Evolutionary conservation across 805 yeast species (phyloP).

Genomic region (Metschnikowia drakensbergensis): DNA sequence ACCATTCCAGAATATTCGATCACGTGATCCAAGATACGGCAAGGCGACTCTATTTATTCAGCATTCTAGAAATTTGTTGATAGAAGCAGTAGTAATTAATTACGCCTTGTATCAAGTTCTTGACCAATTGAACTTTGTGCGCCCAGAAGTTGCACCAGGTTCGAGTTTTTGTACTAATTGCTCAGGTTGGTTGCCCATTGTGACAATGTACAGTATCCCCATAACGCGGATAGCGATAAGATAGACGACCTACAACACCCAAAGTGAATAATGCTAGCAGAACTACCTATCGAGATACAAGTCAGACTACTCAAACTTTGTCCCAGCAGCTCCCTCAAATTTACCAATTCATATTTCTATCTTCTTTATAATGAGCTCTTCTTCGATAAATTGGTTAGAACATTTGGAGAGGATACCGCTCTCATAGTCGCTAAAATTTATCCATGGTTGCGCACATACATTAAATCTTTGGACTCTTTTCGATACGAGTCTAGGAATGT

Average conservation of each 20-base stretch:
- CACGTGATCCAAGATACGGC: slow-evolving; percentile 7
- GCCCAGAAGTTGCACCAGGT: no score
- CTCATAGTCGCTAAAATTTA: slow-evolving; percentile 31
- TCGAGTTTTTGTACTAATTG: background rate
- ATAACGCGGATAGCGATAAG: slow-evolving; percentile 2
- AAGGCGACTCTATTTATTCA: background rate
- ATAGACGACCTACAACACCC: background rate
- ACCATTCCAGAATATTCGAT: slow-evolving; percentile 20
- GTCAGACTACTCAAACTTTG: slow-evolving; percentile 28
- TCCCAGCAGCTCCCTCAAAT: slow-evolving; percentile 34
- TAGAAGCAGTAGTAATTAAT: no score
- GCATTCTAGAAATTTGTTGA: no score
- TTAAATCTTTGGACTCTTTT: slow-evolving; percentile 37
- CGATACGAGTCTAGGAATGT: slow-evolving; percentile 25
- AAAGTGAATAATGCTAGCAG: slow-evolving; percentile 10
- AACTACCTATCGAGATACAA: slow-evolving; percentile 45
- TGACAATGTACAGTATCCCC: background rate
- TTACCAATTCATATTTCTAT: slow-evolving; percentile 43
- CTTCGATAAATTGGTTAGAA: slow-evolving; percentile 34
- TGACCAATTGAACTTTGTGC: background rate
- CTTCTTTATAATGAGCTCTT: slow-evolving; percentile 48
- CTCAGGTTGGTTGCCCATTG: background rate
- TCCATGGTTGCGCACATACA: slow-evolving; percentile 37
- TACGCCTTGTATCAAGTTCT: no score
- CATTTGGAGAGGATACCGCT: slow-evolving; percentile 37